These are phyloP conservation scores for Irineochytrium annulatum DNA, from an alignment of 192 early-diverging fungal genomes.

Conservation along the genomic window DNA sequence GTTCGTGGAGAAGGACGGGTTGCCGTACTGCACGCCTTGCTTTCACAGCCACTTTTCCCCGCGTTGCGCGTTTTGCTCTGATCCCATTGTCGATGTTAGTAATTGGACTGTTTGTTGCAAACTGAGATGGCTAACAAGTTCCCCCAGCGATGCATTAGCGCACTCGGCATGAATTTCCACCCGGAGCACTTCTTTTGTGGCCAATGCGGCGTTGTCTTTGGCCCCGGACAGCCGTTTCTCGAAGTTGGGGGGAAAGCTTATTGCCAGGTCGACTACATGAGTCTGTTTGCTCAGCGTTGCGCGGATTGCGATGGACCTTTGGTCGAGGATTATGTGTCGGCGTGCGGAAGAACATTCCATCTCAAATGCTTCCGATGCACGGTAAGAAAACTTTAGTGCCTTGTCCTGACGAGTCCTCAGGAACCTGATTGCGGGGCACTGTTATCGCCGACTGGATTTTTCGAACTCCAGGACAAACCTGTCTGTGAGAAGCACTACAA, in stretches of 20 bases:
- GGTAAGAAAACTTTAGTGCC: constrained; percentile 9
- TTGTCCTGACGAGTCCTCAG: constrained; percentile 14
- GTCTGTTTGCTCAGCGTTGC: constrained; percentile 30
- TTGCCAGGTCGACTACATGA: constrained; percentile 27
- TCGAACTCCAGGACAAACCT: constrained; percentile 12
- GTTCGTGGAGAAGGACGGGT: constrained; percentile 34
- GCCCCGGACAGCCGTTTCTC: constrained; percentile 18
- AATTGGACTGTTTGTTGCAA: background rate
- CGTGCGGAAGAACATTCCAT: constrained; percentile 20
- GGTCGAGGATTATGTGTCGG: constrained; percentile 5
- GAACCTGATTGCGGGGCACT: constrained; percentile 12
- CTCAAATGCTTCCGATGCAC: constrained; percentile 28
- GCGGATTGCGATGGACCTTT: constrained; percentile 12
- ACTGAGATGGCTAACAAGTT: background rate
- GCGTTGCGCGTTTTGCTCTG: constrained; percentile 24
- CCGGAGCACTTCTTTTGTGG: constrained; percentile 40
- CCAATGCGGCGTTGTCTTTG: constrained; percentile 27
- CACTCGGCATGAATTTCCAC: constrained; percentile 29
- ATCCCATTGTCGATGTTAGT: constrained; percentile 26
- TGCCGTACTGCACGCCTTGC: constrained; percentile 28
- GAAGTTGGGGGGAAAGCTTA: constrained; percentile 39
- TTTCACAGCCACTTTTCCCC: constrained; percentile 18
- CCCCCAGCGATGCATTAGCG: constrained; percentile 16
- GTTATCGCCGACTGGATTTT: constrained; percentile 11
- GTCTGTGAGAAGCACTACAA: constrained; percentile 40